Conservation (phyloP, 805 yeast genomes). For the Soucietia sequanensis region DNA sequence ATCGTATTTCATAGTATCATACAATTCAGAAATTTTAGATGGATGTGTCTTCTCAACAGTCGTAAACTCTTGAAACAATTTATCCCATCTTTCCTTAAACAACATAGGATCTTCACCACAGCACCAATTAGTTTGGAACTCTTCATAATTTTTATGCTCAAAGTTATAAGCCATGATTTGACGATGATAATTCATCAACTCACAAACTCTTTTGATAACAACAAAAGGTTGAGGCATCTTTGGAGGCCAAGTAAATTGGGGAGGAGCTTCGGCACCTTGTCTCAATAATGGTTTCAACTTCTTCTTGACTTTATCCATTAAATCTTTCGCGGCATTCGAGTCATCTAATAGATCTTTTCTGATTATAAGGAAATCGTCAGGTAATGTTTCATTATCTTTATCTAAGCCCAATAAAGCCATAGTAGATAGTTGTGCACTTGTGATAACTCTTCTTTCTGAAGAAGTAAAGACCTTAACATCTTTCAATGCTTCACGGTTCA, state of each 20-base stretch:
- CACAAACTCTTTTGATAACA: constrained; percentile 92
- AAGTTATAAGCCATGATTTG: constrained; percentile 81
- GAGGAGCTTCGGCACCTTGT: constrained; percentile 95
- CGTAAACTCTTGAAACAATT: constrained; percentile 85
- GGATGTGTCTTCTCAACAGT: constrained; percentile 97
- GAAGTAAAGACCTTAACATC: constrained; percentile 87
- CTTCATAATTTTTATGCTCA: constrained; percentile 58
- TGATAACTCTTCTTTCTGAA: constrained; percentile 91
- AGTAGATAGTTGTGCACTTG: constrained; percentile 87
- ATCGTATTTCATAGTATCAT: constrained; percentile 98
- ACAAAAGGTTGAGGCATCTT: constrained; percentile 97
- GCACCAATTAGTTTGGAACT: constrained; percentile 85
- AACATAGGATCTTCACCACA: constrained; percentile 91
- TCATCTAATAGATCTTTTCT: constrained; percentile 93
- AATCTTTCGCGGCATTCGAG: constrained; percentile 95
- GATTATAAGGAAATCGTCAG: constrained; percentile 76
- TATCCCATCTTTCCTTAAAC: constrained; percentile 96
- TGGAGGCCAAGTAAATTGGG: constrained; percentile 98
- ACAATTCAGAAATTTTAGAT: constrained; percentile 90
- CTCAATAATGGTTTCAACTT: constrained; percentile 90
- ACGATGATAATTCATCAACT: constrained; percentile 89
- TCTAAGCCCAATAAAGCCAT: constrained; percentile 70
- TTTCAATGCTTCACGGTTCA: constrained; percentile 80
- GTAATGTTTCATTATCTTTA: constrained; percentile 46
- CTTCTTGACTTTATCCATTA: constrained; percentile 97